Evolutionary conservation across 2,329 filamentous ascomycete species (phyloP).

Genomic region (Neofusicoccum kwambonambiense): DNA sequence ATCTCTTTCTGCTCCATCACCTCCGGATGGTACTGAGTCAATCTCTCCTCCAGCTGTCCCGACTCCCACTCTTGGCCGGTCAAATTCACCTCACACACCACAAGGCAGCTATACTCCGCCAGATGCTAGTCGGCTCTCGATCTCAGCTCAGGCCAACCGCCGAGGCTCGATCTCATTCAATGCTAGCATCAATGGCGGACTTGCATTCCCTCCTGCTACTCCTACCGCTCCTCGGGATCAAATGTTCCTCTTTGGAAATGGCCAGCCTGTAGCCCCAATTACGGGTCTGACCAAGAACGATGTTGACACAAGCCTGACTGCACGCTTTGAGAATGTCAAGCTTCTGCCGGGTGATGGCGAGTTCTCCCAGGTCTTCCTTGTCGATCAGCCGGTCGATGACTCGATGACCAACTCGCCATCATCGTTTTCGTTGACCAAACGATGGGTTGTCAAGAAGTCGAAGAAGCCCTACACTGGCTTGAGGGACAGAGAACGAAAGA

Average conservation of each 20-base stretch:
- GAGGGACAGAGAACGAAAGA: constrained; percentile 77
- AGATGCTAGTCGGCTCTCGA: constrained; percentile 79
- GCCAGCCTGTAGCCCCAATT: constrained; percentile 58
- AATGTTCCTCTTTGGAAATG: constrained; percentile 57
- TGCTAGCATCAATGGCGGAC: constrained; percentile 40
- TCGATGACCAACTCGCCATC: constrained; percentile 31
- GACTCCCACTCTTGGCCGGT: constrained; percentile 56
- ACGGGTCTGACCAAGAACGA: constrained; percentile 69
- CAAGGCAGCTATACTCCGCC: constrained; percentile 71
- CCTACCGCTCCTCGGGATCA: constrained; percentile 68
- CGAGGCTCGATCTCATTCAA: constrained; percentile 39
- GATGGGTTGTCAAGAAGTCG: constrained; percentile 94
- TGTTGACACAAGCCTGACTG: constrained; percentile 70
- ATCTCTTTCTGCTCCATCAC: constrained; percentile 19
- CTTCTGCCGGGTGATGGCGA: constrained; percentile 76
- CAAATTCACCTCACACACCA: constrained; percentile 72
- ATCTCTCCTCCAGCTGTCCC: constrained; percentile 55
- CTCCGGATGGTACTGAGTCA: constrained; percentile 48
- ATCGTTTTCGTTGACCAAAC: constrained; percentile 36
- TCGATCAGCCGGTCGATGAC: constrained; percentile 52
- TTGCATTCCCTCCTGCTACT: constrained; percentile 70
- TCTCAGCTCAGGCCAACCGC: constrained; percentile 57
- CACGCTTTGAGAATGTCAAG: constrained; percentile 78
- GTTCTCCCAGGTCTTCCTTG: constrained; percentile 89
- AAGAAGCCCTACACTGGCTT: constrained; percentile 74